phyloP scores from a whole-genome alignment of 176 grass and related monocot species.

The maize (Zea mays) region DNA sequence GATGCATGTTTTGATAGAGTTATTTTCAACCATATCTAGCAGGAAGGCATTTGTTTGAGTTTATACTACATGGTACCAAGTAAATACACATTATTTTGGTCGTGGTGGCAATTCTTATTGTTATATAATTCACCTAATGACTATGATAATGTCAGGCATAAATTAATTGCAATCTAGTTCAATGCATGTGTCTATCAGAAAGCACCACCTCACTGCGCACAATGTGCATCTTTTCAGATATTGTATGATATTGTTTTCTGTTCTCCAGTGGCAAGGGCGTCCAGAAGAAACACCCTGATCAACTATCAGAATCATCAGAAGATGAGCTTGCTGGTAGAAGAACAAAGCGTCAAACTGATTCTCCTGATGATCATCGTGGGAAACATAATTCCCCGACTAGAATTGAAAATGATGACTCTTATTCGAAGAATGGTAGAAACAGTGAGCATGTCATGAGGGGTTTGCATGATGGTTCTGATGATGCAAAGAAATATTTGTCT shows the following conservation, averaged over 20 bases:
- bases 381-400: constrained; percentile 24
- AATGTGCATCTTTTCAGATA: constrained; percentile 13
- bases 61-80: neutral
- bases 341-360: constrained; percentile 18
- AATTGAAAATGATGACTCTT: constrained; percentile 15
- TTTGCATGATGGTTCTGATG: neutral
- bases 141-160: neutral
- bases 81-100: neutral
- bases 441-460: constrained; percentile 14
- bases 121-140: neutral
- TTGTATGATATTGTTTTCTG: constrained; percentile 23
- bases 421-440: constrained; percentile 21
- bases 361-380: neutral
- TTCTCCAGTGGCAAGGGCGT: constrained; percentile 48
- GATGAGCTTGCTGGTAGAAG: constrained; percentile 43
- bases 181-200: neutral
- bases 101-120: neutral
- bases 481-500: constrained; percentile 34
- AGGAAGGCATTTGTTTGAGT: constrained; percentile 1
- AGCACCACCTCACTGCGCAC: neutral
- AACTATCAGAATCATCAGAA: constrained; percentile 47
- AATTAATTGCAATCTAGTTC: neutral
- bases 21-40: neutral
- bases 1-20: neutral
- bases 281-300: constrained; percentile 30